These are phyloP conservation scores for Trichoderma atrobrunneum DNA, from an alignment of 2,329 filamentous ascomycete genomes.

Conservation along the genomic window DNA sequence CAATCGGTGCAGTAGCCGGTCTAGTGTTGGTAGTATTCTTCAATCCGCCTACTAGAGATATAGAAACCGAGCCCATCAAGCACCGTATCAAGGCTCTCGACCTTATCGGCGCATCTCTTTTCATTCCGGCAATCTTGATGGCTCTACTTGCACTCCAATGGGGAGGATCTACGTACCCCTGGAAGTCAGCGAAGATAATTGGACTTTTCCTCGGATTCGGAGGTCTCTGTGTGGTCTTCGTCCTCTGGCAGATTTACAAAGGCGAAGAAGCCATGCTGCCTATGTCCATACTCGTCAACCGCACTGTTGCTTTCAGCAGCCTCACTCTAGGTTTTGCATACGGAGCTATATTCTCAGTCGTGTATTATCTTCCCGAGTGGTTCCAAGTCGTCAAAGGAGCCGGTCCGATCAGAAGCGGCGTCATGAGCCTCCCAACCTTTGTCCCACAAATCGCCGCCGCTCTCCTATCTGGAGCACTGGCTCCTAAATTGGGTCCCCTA, in stretches of 20 bases:
- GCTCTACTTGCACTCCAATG: constrained; percentile 56
- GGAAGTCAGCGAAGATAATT: constrained; percentile 30
- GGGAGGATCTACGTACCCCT: constrained; percentile 53
- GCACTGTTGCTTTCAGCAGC: background rate
- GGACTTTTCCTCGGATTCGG: background rate
- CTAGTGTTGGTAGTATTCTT: background rate
- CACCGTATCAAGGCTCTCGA: background rate
- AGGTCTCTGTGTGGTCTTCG: background rate
- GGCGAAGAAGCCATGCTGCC: background rate
- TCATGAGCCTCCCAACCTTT: background rate
- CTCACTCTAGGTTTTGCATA: background rate
- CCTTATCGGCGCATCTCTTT: constrained; percentile 44
- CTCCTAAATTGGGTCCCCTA: background rate
- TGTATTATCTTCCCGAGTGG: background rate
- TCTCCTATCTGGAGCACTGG: background rate
- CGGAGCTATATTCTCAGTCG: background rate
- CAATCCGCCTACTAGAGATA: background rate
- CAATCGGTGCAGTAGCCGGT: constrained; percentile 26
- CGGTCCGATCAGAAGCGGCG: background rate
- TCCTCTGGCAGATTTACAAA: background rate
- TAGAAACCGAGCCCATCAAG: background rate
- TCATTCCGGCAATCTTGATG: constrained; percentile 51
- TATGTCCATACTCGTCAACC: background rate
- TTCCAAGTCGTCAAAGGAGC: background rate
- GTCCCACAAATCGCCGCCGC: background rate